Conservation (phyloP, 148 eudicot genomes). For the Rhododendron simsii region DNA sequence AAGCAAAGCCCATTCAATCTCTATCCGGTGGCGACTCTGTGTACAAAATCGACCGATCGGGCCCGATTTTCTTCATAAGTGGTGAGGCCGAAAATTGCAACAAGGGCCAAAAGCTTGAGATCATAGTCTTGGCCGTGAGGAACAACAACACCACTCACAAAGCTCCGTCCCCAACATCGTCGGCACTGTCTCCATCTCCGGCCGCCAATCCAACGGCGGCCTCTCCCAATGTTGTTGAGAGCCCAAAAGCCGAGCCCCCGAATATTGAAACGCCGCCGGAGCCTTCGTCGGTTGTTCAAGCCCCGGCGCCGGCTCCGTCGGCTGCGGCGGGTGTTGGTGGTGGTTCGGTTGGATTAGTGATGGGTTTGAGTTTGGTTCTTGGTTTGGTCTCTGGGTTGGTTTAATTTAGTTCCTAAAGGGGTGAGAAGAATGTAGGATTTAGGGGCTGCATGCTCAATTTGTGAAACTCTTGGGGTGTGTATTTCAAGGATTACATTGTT, state of each 20-base stretch:
- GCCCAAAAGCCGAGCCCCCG: neutral
- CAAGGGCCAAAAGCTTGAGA: conserved; percentile 26
- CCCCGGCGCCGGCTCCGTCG: conserved; percentile 12
- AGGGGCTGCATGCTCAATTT: neutral
- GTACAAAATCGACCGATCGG: conserved; percentile 24
- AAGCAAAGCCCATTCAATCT: conserved; percentile 14
- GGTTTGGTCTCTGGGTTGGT: neutral
- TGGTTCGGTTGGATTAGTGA: neutral
- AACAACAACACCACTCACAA: neutral
- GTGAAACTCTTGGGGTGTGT: neutral
- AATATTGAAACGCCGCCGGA: neutral
- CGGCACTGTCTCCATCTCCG: neutral
- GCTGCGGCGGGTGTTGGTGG: neutral
- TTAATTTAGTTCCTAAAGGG: neutral
- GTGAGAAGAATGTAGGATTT: neutral
- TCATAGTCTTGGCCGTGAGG: conserved; percentile 21
- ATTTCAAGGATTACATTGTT: neutral
- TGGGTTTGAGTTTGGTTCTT: conserved; percentile 10
- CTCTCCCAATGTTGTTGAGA: neutral
- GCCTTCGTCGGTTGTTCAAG: neutral
- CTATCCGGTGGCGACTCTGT: conserved; percentile 10
- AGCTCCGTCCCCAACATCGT: neutral
- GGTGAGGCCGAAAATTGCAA: conserved; percentile 27
- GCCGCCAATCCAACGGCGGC: neutral
- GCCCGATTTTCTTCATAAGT: conserved; percentile 27